A percentile compares a stretch with the other conserved stretches of the same genome.
Evolutionary conservation across 225 moss, liverwort and hornwort species (phyloP).

Genomic region (Physcomitrellopsis africana): DNA sequence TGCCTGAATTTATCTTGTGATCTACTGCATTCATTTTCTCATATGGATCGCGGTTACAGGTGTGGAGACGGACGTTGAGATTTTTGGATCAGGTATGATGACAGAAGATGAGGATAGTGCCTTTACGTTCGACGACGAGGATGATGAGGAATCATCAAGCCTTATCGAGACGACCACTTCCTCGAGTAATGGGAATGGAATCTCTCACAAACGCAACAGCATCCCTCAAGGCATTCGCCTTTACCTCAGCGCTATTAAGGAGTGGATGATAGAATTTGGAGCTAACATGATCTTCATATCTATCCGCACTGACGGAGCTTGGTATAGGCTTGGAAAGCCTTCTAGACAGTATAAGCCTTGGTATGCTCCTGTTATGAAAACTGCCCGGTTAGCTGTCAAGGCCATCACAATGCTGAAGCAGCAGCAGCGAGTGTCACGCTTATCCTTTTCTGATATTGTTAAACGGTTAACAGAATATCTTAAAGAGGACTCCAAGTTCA

Average conservation of each 20-base stretch:
- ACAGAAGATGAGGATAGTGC: slow-evolving; percentile 86
- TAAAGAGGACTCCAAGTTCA: slow-evolving; percentile 61
- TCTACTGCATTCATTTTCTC: not conserved
- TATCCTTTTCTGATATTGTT: slow-evolving; percentile 81
- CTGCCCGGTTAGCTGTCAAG: slow-evolving; percentile 78
- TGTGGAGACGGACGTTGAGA: slow-evolving; percentile 86
- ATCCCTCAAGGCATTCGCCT: slow-evolving; percentile 71
- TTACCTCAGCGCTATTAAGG: slow-evolving; percentile 91
- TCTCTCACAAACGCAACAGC: slow-evolving; percentile 8
- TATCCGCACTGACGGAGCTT: slow-evolving; percentile 89
- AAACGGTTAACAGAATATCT: slow-evolving; percentile 69
- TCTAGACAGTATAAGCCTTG: slow-evolving; percentile 76
- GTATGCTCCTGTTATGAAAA: slow-evolving; percentile 78
- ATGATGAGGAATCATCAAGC: slow-evolving; percentile 30
- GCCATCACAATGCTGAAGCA: slow-evolving; percentile 88
- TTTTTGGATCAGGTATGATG: slow-evolving; percentile 97
- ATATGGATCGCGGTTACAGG: slow-evolving; percentile 41
- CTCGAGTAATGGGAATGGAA: slow-evolving; percentile 30
- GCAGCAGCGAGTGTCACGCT: slow-evolving; percentile 77
- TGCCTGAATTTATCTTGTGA: not conserved
- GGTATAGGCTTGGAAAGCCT: slow-evolving; percentile 94
- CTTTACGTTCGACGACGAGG: slow-evolving; percentile 52
- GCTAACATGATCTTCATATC: slow-evolving; percentile 79
- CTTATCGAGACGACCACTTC: slow-evolving; percentile 15
- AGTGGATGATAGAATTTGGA: slow-evolving; percentile 98